These are phyloP conservation scores for Sedum album DNA, from an alignment of 164 flowering plant genomes.

Conservation along the genomic window DNA sequence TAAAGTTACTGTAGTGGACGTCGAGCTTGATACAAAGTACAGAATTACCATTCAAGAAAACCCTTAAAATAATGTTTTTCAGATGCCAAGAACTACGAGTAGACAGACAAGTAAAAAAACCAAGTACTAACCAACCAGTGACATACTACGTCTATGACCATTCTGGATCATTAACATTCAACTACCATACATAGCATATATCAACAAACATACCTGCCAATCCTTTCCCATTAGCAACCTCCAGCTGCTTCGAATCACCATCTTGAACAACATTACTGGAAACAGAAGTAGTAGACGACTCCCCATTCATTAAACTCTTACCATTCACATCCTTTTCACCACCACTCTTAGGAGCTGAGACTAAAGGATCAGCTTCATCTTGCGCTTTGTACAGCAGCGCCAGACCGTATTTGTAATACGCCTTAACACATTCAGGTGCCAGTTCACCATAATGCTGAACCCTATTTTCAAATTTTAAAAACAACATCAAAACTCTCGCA, in stretches of 20 bases:
- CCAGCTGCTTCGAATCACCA: conserved; percentile 22
- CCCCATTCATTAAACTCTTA: conserved; percentile 29
- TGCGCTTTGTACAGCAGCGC: conserved; percentile 86
- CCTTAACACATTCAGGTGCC: conserved; percentile 62
- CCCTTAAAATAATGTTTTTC: too few relatives aligned
- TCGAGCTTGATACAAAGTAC: not conserved
- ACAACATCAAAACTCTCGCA: not conserved
- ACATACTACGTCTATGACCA: not conserved
- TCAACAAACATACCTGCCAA: not conserved
- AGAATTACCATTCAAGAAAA: too few relatives aligned
- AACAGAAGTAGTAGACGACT: conserved; percentile 47
- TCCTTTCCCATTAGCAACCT: conserved; percentile 39
- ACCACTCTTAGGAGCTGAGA: conserved; percentile 49
- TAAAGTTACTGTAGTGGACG: too few relatives aligned
- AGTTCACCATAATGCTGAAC: conserved; percentile 84
- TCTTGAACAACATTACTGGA: conserved; percentile 32
- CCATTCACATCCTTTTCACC: conserved; percentile 34
- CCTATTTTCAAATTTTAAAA: conserved; percentile 27
- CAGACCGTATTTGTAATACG: conserved; percentile 79
- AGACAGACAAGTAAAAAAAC: too few relatives aligned
- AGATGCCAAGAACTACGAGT: too few relatives aligned
- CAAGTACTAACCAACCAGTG: not conserved
- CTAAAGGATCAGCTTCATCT: conserved; percentile 89
- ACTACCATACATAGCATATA: not conserved
- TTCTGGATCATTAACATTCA: not conserved